Conservation (phyloP, 129 eudicot genomes). For the Cynara cardunculus region DNA sequence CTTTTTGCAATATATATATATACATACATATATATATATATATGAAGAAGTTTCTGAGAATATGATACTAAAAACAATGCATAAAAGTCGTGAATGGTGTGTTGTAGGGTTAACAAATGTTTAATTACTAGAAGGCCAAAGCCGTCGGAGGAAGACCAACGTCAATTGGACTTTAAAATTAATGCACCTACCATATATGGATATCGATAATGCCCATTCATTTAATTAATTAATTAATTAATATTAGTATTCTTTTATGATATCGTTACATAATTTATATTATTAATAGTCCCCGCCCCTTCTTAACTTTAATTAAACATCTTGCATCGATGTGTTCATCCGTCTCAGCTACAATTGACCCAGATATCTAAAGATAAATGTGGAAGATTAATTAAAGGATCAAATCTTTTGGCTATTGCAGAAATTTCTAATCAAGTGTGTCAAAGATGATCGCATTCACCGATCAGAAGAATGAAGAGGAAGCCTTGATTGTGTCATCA, state of each 20-base stretch:
- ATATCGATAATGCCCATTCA: no score
- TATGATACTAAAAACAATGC: neutral
- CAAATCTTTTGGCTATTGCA: no score
- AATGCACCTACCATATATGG: neutral
- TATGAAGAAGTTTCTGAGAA: neutral
- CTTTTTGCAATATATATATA: neutral
- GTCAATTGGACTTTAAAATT: neutral
- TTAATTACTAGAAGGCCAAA: conserved; percentile 3
- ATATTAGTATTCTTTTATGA: no score
- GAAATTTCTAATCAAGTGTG: no score
- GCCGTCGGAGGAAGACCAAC: neutral
- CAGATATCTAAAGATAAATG: neutral
- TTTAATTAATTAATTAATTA: no score
- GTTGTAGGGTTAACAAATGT: conserved; percentile 2
- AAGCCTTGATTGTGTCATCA: neutral
- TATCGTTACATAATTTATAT: no score
- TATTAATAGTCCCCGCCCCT: neutral
- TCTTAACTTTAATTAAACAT: neutral
- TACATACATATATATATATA: no score
- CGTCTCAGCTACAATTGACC: neutral
- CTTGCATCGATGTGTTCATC: neutral
- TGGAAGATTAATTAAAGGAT: neutral
- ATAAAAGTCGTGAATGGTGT: conserved; percentile 15
- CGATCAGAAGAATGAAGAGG: neutral
- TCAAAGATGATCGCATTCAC: neutral